Base-by-base conservation (phyloP, 352 stramenopile species). In the Pythium utonaiense region DNA sequence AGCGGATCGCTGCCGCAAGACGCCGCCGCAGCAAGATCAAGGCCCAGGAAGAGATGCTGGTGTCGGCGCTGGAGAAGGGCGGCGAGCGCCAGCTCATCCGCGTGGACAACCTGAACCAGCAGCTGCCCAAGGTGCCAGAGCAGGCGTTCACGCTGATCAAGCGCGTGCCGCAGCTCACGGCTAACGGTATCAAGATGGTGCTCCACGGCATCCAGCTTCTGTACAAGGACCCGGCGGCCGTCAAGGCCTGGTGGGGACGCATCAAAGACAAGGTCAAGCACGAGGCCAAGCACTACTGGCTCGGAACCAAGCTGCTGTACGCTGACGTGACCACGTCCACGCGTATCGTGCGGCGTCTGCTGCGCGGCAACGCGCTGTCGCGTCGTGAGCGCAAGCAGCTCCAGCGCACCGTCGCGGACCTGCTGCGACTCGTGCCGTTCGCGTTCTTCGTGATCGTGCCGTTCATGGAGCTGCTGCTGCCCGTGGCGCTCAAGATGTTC, bases 391-490 rank as follows among this genome's bases (percentile, higher is more conserved):
- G 96, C 31, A 98, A 98, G 70, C 96, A 99, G 78, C 74, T 99
- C 44, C 82, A 98, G 45, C 82, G 97, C 54, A 99, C 97, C 16
- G 93, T 97, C 7, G 91, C 90, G 1, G 97, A 99, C 79, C 63
- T 99, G 31, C 93, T 99, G 66, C 96, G 97, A 54, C 75, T 99
- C 9, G 95, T 99, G 61, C 97, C 97, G 27, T 98, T 99, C 58
- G 83, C 84, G 25, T 97, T 99, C 75, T 99, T 99, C 69, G 76
- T 99, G 53, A 78, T 99, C 34, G 96, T 99, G 41, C 97, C 97
- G 16, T 99, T 99, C 71, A 98, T 99, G 93, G 97, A 99, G 74
- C 83, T 99, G 67, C 74, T 98, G 45, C 74, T 99, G 28, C 97
- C 97, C 0, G 92, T 99, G 70, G 96, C 96, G 19, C 80, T 99